Conservation (phyloP, 805 yeast genomes). For the Candida loeiensis region DNA sequence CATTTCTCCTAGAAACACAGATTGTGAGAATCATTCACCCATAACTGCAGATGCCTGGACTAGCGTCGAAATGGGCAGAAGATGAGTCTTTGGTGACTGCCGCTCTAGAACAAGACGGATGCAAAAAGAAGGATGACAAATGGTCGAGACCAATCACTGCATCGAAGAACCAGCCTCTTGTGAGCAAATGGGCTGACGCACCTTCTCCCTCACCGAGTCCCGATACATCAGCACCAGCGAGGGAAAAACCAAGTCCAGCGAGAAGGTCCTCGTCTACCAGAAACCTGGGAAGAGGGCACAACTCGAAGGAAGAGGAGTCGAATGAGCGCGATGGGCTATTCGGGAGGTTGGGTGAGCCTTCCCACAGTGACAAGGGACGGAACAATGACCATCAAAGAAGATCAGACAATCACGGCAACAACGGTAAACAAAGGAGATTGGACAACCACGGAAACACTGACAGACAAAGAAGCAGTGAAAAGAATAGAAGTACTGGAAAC, state of each 20-base stretch:
- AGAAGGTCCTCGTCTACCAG: neutral
- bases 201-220: too few species aligned
- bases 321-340: neutral
- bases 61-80: conserved; percentile 37
- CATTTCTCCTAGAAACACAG: neutral
- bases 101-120: conserved; percentile 23
- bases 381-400: too few species aligned
- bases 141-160: conserved; percentile 1
- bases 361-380: too few species aligned
- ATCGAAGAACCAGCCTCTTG: conserved; percentile 12
- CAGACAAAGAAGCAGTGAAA: too few species aligned
- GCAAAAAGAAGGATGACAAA: neutral
- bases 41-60: conserved; percentile 16
- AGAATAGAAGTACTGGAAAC: too few species aligned
- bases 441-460: too few species aligned
- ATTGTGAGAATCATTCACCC: too few species aligned
- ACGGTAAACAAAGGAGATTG: too few species aligned
- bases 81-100: conserved; percentile 24
- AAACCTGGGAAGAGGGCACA: neutral
- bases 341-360: too few species aligned
- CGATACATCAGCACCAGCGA: too few species aligned
- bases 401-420: too few species aligned
- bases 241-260: neutral
- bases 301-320: neutral
- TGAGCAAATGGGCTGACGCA: conserved; percentile 35